Evolutionary conservation across 345 rosid genomes (phyloP).

Genomic region (Eucalyptus caleyi): DNA sequence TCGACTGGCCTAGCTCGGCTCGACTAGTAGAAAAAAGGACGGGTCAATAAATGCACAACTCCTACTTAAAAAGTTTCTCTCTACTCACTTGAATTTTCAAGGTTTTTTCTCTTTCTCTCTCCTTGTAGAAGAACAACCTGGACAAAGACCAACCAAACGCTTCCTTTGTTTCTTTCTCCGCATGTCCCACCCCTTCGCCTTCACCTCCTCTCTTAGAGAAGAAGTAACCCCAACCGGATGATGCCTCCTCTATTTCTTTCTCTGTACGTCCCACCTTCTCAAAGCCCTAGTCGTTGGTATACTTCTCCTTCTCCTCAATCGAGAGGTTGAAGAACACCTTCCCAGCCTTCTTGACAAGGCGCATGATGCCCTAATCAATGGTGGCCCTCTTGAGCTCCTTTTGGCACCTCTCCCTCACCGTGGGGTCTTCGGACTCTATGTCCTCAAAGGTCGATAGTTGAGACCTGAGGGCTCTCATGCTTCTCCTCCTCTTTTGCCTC

Average conservation of each 20-base stretch:
- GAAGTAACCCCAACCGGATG: no score
- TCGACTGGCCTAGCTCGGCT: accelerated
- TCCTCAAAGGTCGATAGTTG: conserved; percentile 54
- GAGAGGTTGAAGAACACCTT: conserved; percentile 47
- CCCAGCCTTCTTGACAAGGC: conserved; percentile 60
- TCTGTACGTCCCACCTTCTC: background rate
- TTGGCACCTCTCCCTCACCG: conserved; percentile 29
- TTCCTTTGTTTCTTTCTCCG: no score
- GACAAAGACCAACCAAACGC: accelerated
- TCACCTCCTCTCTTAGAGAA: no score
- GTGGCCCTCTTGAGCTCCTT: conserved; percentile 45
- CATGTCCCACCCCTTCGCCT: no score
- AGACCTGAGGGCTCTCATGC: conserved; percentile 64
- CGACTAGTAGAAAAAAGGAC: accelerated
- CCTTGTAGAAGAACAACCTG: no score
- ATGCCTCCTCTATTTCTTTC: no score
- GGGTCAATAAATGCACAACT: no score
- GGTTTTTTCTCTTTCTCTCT: no score
- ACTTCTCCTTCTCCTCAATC: conserved; percentile 60
- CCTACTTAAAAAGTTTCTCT: no score
- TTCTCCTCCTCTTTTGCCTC: conserved; percentile 36
- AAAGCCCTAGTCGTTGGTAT: no score
- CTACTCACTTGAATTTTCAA: no score
- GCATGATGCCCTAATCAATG: conserved; percentile 82
- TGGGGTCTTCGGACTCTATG: conserved; percentile 37